Base-by-base conservation (phyloP, 2,329 filamentous ascomycete species). In the Fusarium ambrosium region DNA sequence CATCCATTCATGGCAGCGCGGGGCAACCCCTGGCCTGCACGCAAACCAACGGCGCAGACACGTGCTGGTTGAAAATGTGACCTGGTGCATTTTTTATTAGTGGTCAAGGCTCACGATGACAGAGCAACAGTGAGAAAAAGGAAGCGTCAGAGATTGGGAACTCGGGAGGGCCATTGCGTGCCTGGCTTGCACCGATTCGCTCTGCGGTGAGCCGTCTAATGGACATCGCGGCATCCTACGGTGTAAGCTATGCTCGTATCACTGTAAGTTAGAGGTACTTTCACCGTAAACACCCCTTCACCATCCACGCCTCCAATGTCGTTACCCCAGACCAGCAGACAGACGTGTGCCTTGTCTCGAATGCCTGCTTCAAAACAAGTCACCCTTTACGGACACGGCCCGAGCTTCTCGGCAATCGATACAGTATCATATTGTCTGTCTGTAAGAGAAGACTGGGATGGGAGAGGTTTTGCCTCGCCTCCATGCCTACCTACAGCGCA, bases 11-110 rank as follows among this genome's bases (percentile, higher is more conserved):
- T 62, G 37, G 37, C 53, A 73, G 60, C 63, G 62, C 53, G 60
- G 60, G 66, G 41, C 55, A 45, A 22, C 60, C 73, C 69, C 63
- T 74, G 68, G 61, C 48, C 64, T 75, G 61, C 68, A 73, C 72
- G 72, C 76, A 78, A 74, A 74, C 68, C 74, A 76, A 78, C 69
- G 74, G 74, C 73, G 53, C 65, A 77, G 63, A 76, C 76, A 79
- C 76, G 76, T 79, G 74, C 64, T 75, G 66, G 60, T 43, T 64
- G 66, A 29, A 68, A 79, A 71, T 77, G 75, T 76, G 72, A 79
- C 75, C 70, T 60, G 65, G 66, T 72, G 77, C 74, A 72, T 77
- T 77, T 68, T 69, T 75, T 72, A 67, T 69, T 61, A 45, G 39
- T 41, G 39, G 20, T 65, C 59, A 65, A 69, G 48, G 67, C 20